phyloP scores from a whole-genome alignment of 306 rosid genomes.

The Hylodesmum podocarpum region DNA sequence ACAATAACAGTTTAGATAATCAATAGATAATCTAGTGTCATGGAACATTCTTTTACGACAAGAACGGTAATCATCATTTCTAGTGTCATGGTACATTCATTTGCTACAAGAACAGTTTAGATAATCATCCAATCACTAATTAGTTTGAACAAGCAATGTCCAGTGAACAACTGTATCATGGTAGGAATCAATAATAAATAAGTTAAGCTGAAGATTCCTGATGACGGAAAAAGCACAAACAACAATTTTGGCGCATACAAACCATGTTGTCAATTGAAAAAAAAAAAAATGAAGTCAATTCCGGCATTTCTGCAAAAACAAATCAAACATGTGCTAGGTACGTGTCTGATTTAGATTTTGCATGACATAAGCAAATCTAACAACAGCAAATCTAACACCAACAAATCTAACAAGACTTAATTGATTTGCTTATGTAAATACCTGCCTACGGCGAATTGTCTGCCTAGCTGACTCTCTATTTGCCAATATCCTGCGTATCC shows the following conservation, averaged over 20 bases:
- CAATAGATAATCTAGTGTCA: no score
- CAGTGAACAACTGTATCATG: neutral
- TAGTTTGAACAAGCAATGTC: neutral
- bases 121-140: neutral
- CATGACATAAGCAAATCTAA: neutral
- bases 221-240: slow-evolving; percentile 1
- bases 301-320: neutral
- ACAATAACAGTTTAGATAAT: no score
- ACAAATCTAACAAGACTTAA: no score
- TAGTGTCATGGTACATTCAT: neutral
- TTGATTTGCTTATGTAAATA: slow-evolving; percentile 29
- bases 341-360: neutral
- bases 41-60: no score
- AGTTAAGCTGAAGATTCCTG: neutral
- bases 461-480: slow-evolving; percentile 97
- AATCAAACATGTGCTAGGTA: neutral
- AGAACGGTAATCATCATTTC: no score
- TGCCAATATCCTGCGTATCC: slow-evolving; percentile 85
- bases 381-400: no score
- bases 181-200: slow-evolving; percentile 3
- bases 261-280: neutral
- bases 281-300: neutral
- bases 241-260: neutral
- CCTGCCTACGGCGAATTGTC: slow-evolving; percentile 98
- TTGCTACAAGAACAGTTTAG: neutral